Conservation (phyloP, 441 rosid genomes). For the Erodium moschatum region DNA sequence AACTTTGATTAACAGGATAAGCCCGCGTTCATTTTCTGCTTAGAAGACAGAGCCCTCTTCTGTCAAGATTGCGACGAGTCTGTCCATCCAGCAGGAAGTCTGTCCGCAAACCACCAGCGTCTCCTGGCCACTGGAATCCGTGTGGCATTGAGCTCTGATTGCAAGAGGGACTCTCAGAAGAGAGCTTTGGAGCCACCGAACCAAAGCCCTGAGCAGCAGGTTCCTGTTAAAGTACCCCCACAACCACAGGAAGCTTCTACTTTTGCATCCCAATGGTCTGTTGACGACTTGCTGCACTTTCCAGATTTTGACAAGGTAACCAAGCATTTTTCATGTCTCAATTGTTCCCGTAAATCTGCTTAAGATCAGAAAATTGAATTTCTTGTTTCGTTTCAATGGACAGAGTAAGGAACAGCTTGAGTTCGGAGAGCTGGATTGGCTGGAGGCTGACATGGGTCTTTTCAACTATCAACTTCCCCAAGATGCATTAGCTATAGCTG, state of each 20-base stretch:
- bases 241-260: conserved; percentile 27
- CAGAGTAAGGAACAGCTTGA: conserved; percentile 55
- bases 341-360: not conserved
- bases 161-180: conserved; percentile 42
- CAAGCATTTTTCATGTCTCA: no score
- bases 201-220: conserved; percentile 22
- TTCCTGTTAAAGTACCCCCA: conserved; percentile 31
- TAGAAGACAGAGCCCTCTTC: conserved; percentile 82
- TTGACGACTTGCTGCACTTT: conserved; percentile 60
- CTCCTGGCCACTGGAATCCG: conserved; percentile 65
- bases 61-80: conserved; percentile 58
- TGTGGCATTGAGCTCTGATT: conserved; percentile 64
- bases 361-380: not conserved
- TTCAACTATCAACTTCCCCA: conserved; percentile 52
- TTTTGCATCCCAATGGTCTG: conserved; percentile 49
- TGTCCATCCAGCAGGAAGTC: conserved; percentile 47
- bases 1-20: conserved; percentile 37
- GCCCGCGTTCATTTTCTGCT: conserved; percentile 74
- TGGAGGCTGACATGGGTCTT: conserved; percentile 60
- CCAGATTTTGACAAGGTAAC: conserved; percentile 70
- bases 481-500: conserved; percentile 53
- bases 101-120: conserved; percentile 62
- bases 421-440: conserved; percentile 76
- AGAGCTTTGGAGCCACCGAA: conserved; percentile 57
- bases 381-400: not conserved